Base-by-base conservation (phyloP, 331 rosid genomes). In the Phaseolus coccineus region DNA sequence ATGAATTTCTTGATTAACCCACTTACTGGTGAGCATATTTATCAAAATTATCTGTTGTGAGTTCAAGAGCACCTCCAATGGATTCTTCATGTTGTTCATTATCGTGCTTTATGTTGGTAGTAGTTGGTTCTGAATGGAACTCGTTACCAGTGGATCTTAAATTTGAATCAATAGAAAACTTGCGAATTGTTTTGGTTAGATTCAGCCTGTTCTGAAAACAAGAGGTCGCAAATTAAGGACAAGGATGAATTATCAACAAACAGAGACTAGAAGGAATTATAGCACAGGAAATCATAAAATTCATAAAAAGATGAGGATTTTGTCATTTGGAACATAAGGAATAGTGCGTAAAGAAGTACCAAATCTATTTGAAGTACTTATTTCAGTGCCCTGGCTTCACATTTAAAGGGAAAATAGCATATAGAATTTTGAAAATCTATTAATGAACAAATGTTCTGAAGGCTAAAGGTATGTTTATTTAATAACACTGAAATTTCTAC, bases 151-250 rank as follows among this genome's bases (percentile, higher is more conserved):
- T 90, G 28, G 96, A 71, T 77, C 72, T 88, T 84, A 94, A 84
- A 90, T 83, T 77, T 64, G 90, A 76, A 80, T 91, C 92, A 81
- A 94, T 90, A 47, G 97, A 83, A 86, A 89, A 91, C 84, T 94
- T 92, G 55, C 91, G 91, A 80, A 92, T 69, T 82, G 97, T 92
- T 85, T 94, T 94, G 44, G 98, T 91, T 78, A 94, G 84, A 85
- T 94, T 94, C 89, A 94, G 79, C 88, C 98, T 90, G 87, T 89
- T 94, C 97, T 94, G 98, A 70, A 88, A 84, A 83, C 66, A 80
- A 85, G 74, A 86, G 55, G 78, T 35, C 51, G 47, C 55, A 79
- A 82, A 80, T 65, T 89, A 85, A 91, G 90, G 75, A 28, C 53
- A 69, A 19, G 42, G 56, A 59, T 68, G 47, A 67, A 62, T 69